Evolutionary conservation across 139 green algal genomes (phyloP).

Genomic region (Chlamydomonas schloesseri): DNA sequence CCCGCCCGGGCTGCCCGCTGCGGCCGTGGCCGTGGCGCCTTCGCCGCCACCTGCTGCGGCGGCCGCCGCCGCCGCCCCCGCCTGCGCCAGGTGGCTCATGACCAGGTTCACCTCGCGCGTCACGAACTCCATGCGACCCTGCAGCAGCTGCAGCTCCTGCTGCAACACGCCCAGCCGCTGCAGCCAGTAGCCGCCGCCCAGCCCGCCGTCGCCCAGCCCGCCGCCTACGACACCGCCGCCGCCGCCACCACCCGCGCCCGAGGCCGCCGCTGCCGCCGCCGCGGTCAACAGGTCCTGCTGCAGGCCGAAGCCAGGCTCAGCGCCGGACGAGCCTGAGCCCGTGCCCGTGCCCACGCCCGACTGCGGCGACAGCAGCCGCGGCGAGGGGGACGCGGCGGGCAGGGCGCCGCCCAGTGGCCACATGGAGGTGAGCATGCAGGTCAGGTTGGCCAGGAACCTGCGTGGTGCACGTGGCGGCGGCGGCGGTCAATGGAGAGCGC

Average conservation of each 20-base stretch:
- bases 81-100: slow-evolving; percentile 1
- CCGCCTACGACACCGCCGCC: not conserved
- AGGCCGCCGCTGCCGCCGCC: not conserved
- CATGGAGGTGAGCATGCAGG: not conserved
- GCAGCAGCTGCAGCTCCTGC: slow-evolving; percentile 40
- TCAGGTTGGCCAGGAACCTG: not conserved
- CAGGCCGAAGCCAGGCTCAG: not conserved
- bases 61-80: not conserved
- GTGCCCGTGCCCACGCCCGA: not conserved
- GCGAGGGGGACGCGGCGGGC: not conserved
- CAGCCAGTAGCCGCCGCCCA: not conserved
- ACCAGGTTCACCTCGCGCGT: slow-evolving; percentile 19
- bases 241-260: not conserved
- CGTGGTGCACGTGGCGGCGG: too few relatives aligned
- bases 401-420: not conserved
- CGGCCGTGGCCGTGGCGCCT: not conserved
- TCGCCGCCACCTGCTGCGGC: not conserved
- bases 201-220: not conserved
- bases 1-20: too few relatives aligned
- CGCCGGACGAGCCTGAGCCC: not conserved
- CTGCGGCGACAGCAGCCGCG: not conserved
- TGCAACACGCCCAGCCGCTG: slow-evolving; percentile 43
- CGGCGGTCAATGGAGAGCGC: too few relatives aligned
- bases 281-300: not conserved
- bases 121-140: slow-evolving; percentile 29